Base-by-base conservation (phyloP, 164 flowering plant genomes). In the Warburgia ugandensis region DNA sequence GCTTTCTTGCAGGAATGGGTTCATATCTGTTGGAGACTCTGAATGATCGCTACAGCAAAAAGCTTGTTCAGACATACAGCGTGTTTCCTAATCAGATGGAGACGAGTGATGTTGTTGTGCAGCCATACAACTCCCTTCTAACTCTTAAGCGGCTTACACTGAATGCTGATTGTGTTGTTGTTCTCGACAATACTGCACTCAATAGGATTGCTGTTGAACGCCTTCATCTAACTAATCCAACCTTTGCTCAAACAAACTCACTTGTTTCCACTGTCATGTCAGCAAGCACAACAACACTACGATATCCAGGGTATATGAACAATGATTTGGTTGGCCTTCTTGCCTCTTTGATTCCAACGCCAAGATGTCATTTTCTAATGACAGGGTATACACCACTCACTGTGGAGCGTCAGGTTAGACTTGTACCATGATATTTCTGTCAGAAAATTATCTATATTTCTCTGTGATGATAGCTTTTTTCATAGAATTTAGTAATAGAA, bases 21-120 rank as follows among this genome's bases (percentile, higher is more conserved):
- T 92, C 99, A 32, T 92, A 92, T 73, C 68, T 92, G 38, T 65
- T 92, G 81, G 99, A 92, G 70, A 79, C 95, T 58, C 65, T 92
- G 59, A 92, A 92, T 84, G 99, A 92, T 67, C 96, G 96, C 52
- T 88, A 92, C 66, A 88, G 97, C 76, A 92, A 92, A 76, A 94
- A 94, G 58, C 83, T 94, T 65, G 92, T 94, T 55, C 99, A 94
- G 75, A 94, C 97, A 54, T 94, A 94, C 58, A 94, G 99, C 66
- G 99, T 94, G 5, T 94, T 94, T 62, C 99, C 99, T n/a, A 94
- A 86, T 61, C 99, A 94, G 75, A 84, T 81, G 88, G 99, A 94
- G 74, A 89, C 88, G 35, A 94, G 99, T 77, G 97, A 94, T 73
- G 97, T 89, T 35, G 99, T 94, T 64, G 99, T 94, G 50, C 97